Percentiles rank a stretch among this genome's conserved stretches.
Evolutionary conservation across 257 asterid species (phyloP).

Genomic region (Jacaranda copaia): DNA sequence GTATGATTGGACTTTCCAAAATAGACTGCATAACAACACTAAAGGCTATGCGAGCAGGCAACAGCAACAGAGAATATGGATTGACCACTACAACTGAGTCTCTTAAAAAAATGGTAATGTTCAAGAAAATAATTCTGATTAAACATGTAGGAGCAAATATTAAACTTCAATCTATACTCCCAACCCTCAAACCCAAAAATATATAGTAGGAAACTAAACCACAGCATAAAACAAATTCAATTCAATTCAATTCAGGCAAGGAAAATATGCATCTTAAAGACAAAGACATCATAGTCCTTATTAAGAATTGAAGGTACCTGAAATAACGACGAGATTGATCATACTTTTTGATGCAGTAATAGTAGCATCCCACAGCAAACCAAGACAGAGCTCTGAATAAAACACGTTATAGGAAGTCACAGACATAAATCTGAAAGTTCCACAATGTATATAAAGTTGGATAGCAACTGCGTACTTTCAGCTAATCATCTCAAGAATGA

Average conservation of each 20-base stretch:
- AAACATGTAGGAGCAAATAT: not conserved
- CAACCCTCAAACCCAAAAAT: conserved; percentile 5
- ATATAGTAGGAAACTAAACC: not conserved
- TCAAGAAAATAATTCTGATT: not conserved
- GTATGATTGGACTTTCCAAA: conserved; percentile 11
- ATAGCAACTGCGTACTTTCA: not conserved
- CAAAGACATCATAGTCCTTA: conserved; percentile 22
- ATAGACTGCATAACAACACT: not conserved
- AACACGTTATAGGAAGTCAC: conserved; percentile 38
- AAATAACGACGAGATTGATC: conserved; percentile 96
- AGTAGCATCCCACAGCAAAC: conserved; percentile 99
- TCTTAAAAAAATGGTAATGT: not conserved
- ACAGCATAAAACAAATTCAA: not conserved
- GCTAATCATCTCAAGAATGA: conserved; percentile 13
- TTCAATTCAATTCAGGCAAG: not conserved
- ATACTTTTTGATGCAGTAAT: conserved; percentile 88
- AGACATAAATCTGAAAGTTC: conserved; percentile 28
- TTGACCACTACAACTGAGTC: conserved; percentile 19
- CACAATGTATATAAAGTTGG: conserved; percentile 23
- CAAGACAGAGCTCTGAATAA: conserved; percentile 89
- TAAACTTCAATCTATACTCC: conserved; percentile 3
- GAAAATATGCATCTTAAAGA: conserved; percentile 9
- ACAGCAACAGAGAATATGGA: conserved; percentile 21
- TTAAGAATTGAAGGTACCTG: conserved; percentile 54
- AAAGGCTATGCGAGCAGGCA: conserved; percentile 13